Conservation (phyloP, 2,329 filamentous ascomycete species). For the Metarhizium robertsii region DNA sequence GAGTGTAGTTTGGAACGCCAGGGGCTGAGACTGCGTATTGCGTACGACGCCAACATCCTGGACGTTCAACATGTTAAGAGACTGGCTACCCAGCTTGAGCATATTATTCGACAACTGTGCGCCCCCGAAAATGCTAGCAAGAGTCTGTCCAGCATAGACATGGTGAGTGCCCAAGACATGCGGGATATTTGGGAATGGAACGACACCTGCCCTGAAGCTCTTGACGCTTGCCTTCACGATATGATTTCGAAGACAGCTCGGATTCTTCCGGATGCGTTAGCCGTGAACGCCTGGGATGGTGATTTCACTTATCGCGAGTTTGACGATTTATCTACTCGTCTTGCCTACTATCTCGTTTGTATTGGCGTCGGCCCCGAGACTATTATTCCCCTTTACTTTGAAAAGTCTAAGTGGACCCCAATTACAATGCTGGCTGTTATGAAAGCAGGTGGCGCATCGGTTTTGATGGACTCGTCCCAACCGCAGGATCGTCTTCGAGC, state of each 20-base stretch:
- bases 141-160: neutral
- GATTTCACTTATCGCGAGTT: conserved; percentile 27
- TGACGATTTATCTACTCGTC: conserved; percentile 1
- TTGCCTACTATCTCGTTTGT: conserved; percentile 6
- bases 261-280: conserved; percentile 3
- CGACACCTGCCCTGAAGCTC: neutral
- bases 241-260: conserved; percentile 1
- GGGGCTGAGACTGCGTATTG: neutral
- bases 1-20: neutral
- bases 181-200: conserved; percentile 8
- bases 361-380: conserved; percentile 3
- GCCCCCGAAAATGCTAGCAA: neutral
- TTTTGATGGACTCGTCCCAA: conserved; percentile 9
- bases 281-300: conserved; percentile 24
- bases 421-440: conserved; percentile 3
- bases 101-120: conserved; percentile 3
- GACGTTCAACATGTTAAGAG: neutral
- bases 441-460: conserved; percentile 4
- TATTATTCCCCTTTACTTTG: conserved; percentile 4
- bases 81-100: neutral
- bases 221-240: conserved; percentile 4
- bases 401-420: conserved; percentile 7
- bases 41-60: neutral
- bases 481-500: conserved; percentile 9
- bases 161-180: conserved; percentile 2